phyloP scores from a whole-genome alignment of 768 basidiomycete species.

The Pleurotus sapidus region DNA sequence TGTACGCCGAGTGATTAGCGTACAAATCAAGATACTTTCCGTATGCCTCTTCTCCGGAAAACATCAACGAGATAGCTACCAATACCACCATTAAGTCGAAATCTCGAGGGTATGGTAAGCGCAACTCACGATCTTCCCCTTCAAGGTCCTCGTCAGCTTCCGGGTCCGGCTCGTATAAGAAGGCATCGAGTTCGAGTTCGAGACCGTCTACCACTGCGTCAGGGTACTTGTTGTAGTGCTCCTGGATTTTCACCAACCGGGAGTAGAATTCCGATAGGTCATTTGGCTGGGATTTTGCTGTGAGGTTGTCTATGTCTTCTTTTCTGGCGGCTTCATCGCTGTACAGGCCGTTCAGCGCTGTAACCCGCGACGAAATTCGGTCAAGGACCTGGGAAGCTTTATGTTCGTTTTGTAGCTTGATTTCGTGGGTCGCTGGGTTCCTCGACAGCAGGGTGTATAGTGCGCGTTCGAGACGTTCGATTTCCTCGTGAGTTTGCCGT shows the following conservation, averaged over 20 bases:
- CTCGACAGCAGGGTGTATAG: conserved; percentile 82
- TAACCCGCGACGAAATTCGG: conserved; percentile 70
- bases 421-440: conserved; percentile 58
- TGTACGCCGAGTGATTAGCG: conserved; percentile 81
- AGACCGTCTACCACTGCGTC: conserved; percentile 80
- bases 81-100: conserved; percentile 5
- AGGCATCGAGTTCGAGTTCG: conserved; percentile 77
- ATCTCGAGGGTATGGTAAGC: conserved; percentile 4
- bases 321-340: conserved; percentile 72
- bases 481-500: conserved; percentile 93
- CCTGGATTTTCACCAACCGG: conserved; percentile 93
- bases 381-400: conserved; percentile 87
- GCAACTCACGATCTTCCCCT: conserved; percentile 80
- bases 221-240: conserved; percentile 95
- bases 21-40: conserved; percentile 96
- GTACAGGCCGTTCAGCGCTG: conserved; percentile 69
- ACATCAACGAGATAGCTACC: conserved; percentile 75
- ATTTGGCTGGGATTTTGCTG: conserved; percentile 54
- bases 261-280: conserved; percentile 94
- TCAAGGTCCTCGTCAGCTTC: conserved; percentile 74
- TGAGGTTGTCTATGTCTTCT: conserved; percentile 62
- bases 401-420: conserved; percentile 75
- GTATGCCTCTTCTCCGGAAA: conserved; percentile 95
- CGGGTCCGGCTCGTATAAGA: conserved; percentile 75
- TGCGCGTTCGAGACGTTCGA: conserved; percentile 87